phyloP scores from a whole-genome alignment of 345 rosid species.

The Physaria fendleri region DNA sequence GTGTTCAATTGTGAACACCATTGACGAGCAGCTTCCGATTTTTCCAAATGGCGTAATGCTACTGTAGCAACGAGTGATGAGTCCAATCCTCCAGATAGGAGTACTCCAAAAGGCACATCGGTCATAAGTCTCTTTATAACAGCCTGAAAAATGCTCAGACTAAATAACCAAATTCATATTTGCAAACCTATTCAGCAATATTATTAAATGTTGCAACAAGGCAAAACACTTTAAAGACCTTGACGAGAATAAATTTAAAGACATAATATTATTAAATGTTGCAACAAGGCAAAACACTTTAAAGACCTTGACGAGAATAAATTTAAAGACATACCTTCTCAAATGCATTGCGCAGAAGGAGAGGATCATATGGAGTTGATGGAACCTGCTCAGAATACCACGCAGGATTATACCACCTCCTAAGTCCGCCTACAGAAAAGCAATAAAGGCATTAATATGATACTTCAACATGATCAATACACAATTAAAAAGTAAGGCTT shows the following conservation, averaged over 20 bases:
- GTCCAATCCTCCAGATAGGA: conserved; percentile 82
- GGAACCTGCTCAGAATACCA: conserved; percentile 68
- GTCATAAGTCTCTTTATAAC: conserved; percentile 79
- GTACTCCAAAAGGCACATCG: conserved; percentile 88
- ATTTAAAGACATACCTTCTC: conserved; percentile 44
- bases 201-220: background rate
- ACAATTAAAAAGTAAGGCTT: too few species aligned
- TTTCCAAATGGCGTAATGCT: conserved; percentile 54
- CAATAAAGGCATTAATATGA: background rate
- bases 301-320: background rate
- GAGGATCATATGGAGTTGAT: conserved; percentile 60
- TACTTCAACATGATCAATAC: background rate
- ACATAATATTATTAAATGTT: background rate
- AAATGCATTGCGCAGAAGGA: conserved; percentile 45
- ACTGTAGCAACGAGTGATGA: conserved; percentile 86
- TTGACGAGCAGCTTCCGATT: too few species aligned
- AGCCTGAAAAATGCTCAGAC: too few species aligned
- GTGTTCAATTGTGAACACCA: too few species aligned
- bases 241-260: background rate
- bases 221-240: background rate
- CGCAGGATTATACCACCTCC: conserved; percentile 74
- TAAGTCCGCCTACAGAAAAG: conserved; percentile 45
- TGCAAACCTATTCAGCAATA: too few species aligned
- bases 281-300: background rate
- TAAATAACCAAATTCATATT: too few species aligned